Conservation (phyloP, 345 rosid species). For the Citrus reticulata region DNA sequence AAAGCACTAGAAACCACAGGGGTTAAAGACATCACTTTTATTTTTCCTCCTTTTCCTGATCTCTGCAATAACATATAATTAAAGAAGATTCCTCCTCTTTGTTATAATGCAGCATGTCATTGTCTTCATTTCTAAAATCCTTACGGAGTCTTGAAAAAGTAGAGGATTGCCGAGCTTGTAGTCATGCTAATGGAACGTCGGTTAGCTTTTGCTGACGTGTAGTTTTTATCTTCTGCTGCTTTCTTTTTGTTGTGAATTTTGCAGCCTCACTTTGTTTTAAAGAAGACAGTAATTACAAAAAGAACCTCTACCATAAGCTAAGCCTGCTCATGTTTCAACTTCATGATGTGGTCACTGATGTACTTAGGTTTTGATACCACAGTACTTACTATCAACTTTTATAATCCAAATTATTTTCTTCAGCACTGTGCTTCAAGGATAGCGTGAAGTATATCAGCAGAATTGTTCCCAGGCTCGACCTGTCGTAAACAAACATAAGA, state of each 20-base stretch:
- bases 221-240: slow-evolving; percentile 8
- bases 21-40: slow-evolving; percentile 10
- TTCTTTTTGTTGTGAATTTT: slow-evolving; percentile 1
- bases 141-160: slow-evolving; percentile 1
- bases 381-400: slow-evolving; percentile 7
- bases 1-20: slow-evolving; percentile 9
- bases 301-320: background rate
- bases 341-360: slow-evolving; percentile 13
- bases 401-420: slow-evolving; percentile 39
- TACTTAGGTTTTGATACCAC: background rate
- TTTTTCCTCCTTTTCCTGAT: background rate
- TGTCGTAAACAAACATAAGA: slow-evolving; percentile 23
- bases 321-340: slow-evolving; percentile 9
- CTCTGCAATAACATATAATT: slow-evolving; percentile 6
- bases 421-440: slow-evolving; percentile 35
- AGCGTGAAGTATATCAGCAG: slow-evolving; percentile 91
- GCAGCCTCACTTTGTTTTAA: slow-evolving; percentile 14
- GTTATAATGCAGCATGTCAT: slow-evolving; percentile 30
- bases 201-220: slow-evolving; percentile 27
- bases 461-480: slow-evolving; percentile 95
- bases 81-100: slow-evolving; percentile 47
- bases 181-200: slow-evolving; percentile 9
- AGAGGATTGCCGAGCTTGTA: background rate
- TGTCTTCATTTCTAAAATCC: slow-evolving; percentile 32
- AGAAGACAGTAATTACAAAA: background rate